Percentiles rank a stretch among this genome's conserved stretches.
Evolutionary conservation across 1,284 basidiomycete species (phyloP).

Genomic region (Termitomyces sp.): DNA sequence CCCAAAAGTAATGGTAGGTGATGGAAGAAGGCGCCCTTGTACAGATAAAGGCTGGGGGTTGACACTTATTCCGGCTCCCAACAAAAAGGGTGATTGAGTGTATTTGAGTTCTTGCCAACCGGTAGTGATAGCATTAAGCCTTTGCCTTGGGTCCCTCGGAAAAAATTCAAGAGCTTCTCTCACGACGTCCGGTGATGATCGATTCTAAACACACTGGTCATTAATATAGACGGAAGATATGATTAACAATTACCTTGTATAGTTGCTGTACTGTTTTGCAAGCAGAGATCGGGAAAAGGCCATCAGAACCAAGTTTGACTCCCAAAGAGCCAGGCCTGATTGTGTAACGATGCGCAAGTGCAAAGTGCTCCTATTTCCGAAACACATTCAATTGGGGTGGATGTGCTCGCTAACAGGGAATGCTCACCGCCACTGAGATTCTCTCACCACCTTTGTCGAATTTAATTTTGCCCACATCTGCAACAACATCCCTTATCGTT

Average conservation of each 20-base stretch:
- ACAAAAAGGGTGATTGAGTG: conserved; percentile 27
- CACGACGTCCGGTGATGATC: conserved; percentile 27
- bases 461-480: conserved; percentile 23
- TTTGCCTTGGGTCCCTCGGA: conserved; percentile 22
- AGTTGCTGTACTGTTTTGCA: conserved; percentile 27
- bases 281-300: conserved; percentile 26
- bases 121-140: conserved; percentile 21
- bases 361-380: conserved; percentile 30
- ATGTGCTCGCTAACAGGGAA: neutral
- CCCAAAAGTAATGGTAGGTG: conserved; percentile 27
- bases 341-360: conserved; percentile 18
- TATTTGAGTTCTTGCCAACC: conserved; percentile 31
- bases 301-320: conserved; percentile 25
- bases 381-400: neutral
- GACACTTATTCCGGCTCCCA: conserved; percentile 27
- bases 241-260: conserved; percentile 21
- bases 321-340: conserved; percentile 25
- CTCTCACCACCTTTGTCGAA: conserved; percentile 32
- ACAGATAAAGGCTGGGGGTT: conserved; percentile 23
- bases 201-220: conserved; percentile 19
- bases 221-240: neutral
- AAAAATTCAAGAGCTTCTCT: conserved; percentile 27
- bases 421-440: conserved; percentile 26
- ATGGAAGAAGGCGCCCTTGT: conserved; percentile 25
- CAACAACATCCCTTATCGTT: conserved; percentile 30